Evolutionary conservation across 176 grass and related monocot species (phyloP).

Genomic region (Avena insularis): DNA sequence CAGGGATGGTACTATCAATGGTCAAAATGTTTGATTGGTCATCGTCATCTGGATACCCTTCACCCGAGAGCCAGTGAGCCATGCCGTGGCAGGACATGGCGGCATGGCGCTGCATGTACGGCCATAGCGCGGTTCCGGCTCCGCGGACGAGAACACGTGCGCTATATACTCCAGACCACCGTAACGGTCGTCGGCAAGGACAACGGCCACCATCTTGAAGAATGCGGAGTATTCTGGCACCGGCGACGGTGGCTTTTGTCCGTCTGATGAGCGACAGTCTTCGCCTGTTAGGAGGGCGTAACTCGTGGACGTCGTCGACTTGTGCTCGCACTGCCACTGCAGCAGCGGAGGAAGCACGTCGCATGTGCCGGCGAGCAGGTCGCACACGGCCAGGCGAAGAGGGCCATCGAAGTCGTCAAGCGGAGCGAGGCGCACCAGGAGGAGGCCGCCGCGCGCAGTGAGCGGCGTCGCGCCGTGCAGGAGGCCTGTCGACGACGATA

Average conservation of each 20-base stretch:
- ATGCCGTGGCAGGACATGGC: not conserved
- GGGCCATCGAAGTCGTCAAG: not conserved
- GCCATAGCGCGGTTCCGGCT: not conserved
- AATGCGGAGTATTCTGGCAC: not conserved
- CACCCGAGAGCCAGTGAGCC: not conserved
- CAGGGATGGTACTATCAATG: not conserved
- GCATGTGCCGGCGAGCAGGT: not conserved
- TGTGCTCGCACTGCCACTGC: not conserved
- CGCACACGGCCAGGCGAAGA: not conserved
- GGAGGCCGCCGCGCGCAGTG: not conserved
- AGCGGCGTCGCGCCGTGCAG: not conserved
- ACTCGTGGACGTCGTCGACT: not conserved
- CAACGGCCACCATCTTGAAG: not conserved
- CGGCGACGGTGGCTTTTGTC: not conserved
- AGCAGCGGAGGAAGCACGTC: constrained; percentile 1
- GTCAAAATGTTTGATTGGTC: not conserved
- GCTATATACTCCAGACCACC: not conserved
- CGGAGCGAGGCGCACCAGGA: not conserved
- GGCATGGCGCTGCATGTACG: not conserved
- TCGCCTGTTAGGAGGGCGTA: not conserved
- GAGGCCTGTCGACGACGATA: not conserved
- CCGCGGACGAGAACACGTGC: not conserved
- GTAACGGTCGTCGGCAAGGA: not conserved
- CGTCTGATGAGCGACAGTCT: not conserved
- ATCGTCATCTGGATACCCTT: not conserved